phyloP scores from a whole-genome alignment of 2,329 filamentous ascomycete genomes.

The Colletotrichum graminicola region DNA sequence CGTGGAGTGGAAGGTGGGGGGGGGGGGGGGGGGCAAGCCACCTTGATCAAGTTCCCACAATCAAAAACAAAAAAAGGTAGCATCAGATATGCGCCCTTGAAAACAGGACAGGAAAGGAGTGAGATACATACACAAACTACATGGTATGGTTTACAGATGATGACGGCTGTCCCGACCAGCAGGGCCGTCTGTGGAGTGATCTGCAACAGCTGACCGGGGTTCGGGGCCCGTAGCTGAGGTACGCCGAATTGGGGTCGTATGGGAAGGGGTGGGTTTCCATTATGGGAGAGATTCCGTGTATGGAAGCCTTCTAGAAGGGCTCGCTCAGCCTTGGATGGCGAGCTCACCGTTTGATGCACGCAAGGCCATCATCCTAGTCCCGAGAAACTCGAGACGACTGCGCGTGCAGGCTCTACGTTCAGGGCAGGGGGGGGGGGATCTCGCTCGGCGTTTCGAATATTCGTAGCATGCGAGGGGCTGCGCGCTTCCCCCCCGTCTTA shows the following conservation, averaged over 20 bases:
- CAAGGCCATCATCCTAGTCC: slow-evolving; percentile 4
- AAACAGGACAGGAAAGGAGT: neutral
- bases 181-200: slow-evolving; percentile 39
- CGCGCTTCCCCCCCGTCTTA: slow-evolving; percentile 1
- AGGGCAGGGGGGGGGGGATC: neutral
- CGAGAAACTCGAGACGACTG: slow-evolving; percentile 23
- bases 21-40: neutral
- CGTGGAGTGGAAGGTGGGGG: neutral
- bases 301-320: slow-evolving; percentile 39
- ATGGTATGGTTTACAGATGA: neutral
- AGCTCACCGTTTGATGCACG: slow-evolving; percentile 27
- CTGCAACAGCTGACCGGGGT: slow-evolving; percentile 34
- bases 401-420: neutral
- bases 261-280: neutral
- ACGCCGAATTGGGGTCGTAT: slow-evolving; percentile 27
- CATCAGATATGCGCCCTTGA: slow-evolving; percentile 11
- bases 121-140: neutral
- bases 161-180: slow-evolving; percentile 33
- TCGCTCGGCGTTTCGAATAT: slow-evolving; percentile 19
- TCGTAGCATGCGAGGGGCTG: neutral
- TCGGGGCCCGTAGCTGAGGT: slow-evolving; percentile 27
- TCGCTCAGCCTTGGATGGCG: slow-evolving; percentile 18
- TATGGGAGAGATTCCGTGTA: neutral
- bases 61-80: slow-evolving; percentile 11
- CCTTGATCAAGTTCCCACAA: slow-evolving; percentile 17